phyloP scores from a whole-genome alignment of 768 basidiomycete genomes.

The Krasilnikovozyma curviuscula region DNA sequence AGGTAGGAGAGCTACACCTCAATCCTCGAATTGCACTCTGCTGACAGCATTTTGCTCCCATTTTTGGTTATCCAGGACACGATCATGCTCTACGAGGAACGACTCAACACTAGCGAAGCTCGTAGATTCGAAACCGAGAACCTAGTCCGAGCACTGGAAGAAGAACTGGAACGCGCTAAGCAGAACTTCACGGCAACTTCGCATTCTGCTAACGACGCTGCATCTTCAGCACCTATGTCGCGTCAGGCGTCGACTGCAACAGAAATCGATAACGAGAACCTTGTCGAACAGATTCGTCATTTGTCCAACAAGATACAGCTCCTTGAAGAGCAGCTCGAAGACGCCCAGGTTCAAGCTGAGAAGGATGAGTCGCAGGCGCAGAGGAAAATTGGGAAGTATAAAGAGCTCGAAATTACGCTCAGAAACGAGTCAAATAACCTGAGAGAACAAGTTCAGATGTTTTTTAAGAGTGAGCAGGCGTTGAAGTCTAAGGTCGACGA shows the following conservation, averaged over 20 bases:
- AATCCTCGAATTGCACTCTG: not conserved
- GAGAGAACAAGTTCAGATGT: constrained; percentile 42
- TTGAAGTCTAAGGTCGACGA: constrained; percentile 56
- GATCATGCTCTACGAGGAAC: constrained; percentile 84
- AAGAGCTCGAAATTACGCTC: constrained; percentile 39
- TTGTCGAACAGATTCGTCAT: constrained; percentile 76
- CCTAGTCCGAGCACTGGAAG: constrained; percentile 18
- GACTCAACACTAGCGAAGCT: constrained; percentile 47
- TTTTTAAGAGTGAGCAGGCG: constrained; percentile 34
- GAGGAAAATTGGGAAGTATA: constrained; percentile 16
- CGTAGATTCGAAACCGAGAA: constrained; percentile 57
- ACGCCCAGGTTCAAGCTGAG: constrained; percentile 43
- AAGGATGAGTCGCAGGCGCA: constrained; percentile 33
- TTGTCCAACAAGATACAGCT: constrained; percentile 52
- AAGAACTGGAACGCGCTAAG: constrained; percentile 7
- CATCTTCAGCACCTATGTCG: not conserved
- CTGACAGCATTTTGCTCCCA: not conserved
- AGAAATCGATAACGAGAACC: constrained; percentile 84
- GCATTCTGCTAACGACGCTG: not conserved
- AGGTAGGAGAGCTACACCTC: constrained; percentile 33
- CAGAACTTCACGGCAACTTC: not conserved
- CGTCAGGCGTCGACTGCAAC: constrained; percentile 42
- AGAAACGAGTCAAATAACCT: constrained; percentile 51
- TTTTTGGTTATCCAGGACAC: constrained; percentile 44
- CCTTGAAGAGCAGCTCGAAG: constrained; percentile 73